Conservation (phyloP, 2,329 filamentous ascomycete genomes). For the Fusarium praegraminearum region DNA sequence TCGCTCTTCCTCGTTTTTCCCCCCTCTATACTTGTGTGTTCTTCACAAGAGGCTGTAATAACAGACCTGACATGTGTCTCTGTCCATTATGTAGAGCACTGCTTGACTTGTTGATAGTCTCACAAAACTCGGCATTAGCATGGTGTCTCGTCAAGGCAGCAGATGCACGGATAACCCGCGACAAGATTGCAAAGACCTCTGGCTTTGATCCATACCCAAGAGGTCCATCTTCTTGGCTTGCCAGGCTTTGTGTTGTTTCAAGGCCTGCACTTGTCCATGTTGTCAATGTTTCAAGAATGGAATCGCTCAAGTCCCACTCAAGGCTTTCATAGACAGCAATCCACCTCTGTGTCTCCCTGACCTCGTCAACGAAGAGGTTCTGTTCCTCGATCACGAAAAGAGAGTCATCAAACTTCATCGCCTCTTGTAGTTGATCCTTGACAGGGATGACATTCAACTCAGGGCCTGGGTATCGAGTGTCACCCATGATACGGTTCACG, state of each 20-base stretch:
- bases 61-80: constrained; percentile 48
- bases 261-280: constrained; percentile 67
- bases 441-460: constrained; percentile 36
- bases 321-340: constrained; percentile 58
- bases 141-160: constrained; percentile 50
- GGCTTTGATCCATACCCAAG: constrained; percentile 79
- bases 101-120: constrained; percentile 24
- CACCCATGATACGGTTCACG: constrained; percentile 56
- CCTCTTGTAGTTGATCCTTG: constrained; percentile 58
- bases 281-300: constrained; percentile 47
- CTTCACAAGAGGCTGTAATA: constrained; percentile 37
- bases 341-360: constrained; percentile 81
- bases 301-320: constrained; percentile 38
- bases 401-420: constrained; percentile 69
- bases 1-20: constrained; percentile 2
- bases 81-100: constrained; percentile 12
- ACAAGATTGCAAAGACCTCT: constrained; percentile 73
- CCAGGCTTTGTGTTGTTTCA: constrained; percentile 53
- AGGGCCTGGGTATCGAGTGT: constrained; percentile 26
- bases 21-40: constrained; percentile 2
- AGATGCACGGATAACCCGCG: constrained; percentile 58
- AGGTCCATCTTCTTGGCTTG: constrained; percentile 67
- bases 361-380: constrained; percentile 91
- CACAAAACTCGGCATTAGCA: constrained; percentile 20
- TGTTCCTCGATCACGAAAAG: constrained; percentile 92